Conservation (phyloP, 345 rosid genomes). For the Aurinia saxatilis region DNA sequence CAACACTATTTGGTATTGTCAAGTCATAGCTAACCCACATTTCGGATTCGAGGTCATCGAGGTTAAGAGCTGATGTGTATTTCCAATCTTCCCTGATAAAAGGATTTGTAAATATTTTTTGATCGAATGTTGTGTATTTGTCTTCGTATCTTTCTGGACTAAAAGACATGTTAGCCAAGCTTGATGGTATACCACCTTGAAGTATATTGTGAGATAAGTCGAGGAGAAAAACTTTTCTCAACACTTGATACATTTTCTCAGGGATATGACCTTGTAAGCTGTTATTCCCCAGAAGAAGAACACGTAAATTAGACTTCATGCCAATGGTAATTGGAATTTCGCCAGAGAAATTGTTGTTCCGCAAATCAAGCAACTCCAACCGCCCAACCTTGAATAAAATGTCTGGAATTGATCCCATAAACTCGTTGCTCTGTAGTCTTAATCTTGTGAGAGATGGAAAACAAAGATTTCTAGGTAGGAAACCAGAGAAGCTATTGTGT, state of each 20-base stretch:
- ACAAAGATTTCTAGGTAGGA: slow-evolving; percentile 53
- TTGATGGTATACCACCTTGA: background rate
- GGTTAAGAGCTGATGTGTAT: too few relatives aligned
- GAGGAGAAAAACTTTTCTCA: background rate
- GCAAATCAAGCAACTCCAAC: slow-evolving; percentile 43
- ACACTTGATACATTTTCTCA: slow-evolving; percentile 8
- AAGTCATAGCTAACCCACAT: too few relatives aligned
- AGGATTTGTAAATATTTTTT: too few relatives aligned
- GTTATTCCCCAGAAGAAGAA: slow-evolving; percentile 60
- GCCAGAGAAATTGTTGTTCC: slow-evolving; percentile 46
- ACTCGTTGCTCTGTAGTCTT: slow-evolving; percentile 27
- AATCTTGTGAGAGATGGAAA: slow-evolving; percentile 14
- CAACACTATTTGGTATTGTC: too few relatives aligned
- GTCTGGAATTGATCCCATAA: slow-evolving; percentile 32
- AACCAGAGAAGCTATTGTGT: slow-evolving; percentile 49
- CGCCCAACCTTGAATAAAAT: slow-evolving; percentile 39
- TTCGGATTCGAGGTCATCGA: too few relatives aligned
- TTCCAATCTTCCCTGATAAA: too few relatives aligned
- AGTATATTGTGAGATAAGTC: background rate
- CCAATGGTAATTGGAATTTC: slow-evolving; percentile 37
- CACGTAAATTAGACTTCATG: slow-evolving; percentile 41
- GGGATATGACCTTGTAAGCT: slow-evolving; percentile 40
- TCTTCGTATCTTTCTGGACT: background rate
- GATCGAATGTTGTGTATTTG: too few relatives aligned
- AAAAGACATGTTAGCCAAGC: background rate